Evolutionary conservation across 2,329 filamentous ascomycete genomes (phyloP).

Genomic region (Aspergillus candidus): DNA sequence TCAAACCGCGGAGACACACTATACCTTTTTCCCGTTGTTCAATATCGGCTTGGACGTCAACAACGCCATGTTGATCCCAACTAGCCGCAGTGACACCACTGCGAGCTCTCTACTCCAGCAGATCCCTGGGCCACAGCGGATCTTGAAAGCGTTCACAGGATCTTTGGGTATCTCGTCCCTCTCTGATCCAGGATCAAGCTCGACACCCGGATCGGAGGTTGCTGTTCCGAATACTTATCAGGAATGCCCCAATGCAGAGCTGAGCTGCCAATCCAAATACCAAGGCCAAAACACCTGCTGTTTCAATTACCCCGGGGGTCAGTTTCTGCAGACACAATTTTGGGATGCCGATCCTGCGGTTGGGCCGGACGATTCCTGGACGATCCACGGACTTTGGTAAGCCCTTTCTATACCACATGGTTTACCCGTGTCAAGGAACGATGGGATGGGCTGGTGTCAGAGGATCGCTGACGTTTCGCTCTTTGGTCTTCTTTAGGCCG

Average conservation of each 20-base stretch:
- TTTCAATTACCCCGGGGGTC: slow-evolving; percentile 66
- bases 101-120: slow-evolving; percentile 12
- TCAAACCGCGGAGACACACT: background rate
- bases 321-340: slow-evolving; percentile 69
- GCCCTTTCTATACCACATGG: slow-evolving; percentile 6
- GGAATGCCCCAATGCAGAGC: slow-evolving; percentile 32
- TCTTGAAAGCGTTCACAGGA: slow-evolving; percentile 28
- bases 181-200: slow-evolving; percentile 4
- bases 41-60: background rate
- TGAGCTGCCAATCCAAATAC: slow-evolving; percentile 61
- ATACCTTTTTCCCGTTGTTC: background rate
- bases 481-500: slow-evolving; percentile 40
- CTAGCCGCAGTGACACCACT: slow-evolving; percentile 5
- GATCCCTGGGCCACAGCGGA: slow-evolving; percentile 31
- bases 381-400: slow-evolving; percentile 64
- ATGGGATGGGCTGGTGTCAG: background rate
- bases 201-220: background rate
- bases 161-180: slow-evolving; percentile 25
- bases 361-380: slow-evolving; percentile 66
- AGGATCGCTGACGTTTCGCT: slow-evolving; percentile 2
- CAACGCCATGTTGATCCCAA: background rate
- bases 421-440: background rate
- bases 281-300: slow-evolving; percentile 62
- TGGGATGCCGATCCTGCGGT: slow-evolving; percentile 64
- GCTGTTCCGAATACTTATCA: slow-evolving; percentile 7